These are phyloP conservation scores for Saccharum spontaneum DNA, from an alignment of 176 grass and related monocot genomes.

Conservation along the genomic window DNA sequence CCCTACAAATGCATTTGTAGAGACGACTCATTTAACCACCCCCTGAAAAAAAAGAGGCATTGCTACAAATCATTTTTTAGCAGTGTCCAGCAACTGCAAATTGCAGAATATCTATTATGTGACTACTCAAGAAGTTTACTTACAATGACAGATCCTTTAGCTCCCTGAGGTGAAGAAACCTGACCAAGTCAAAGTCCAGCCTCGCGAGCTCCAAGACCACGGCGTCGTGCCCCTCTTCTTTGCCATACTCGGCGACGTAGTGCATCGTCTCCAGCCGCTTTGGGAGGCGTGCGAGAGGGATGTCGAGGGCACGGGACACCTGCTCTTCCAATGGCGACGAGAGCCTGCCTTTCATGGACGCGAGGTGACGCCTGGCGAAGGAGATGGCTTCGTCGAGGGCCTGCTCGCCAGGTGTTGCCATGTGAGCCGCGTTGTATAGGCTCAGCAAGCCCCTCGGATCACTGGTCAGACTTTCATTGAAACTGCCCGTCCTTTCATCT, in stretches of 20 bases:
- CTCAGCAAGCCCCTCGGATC: neutral
- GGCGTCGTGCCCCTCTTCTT: neutral
- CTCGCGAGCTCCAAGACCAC: neutral
- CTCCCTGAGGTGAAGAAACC: slow-evolving; percentile 1
- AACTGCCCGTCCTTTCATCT: neutral
- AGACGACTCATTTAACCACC: too few relatives aligned
- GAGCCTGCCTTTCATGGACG: neutral
- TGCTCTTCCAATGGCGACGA: neutral
- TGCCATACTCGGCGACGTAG: neutral
- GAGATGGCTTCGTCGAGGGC: neutral
- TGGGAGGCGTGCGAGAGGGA: neutral
- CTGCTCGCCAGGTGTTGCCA: neutral
- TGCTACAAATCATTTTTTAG: too few relatives aligned
- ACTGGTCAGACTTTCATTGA: neutral
- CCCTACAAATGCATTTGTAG: too few relatives aligned
- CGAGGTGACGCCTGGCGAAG: neutral
- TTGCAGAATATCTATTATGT: too few relatives aligned
- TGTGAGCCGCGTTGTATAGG: neutral
- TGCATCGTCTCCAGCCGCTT: neutral
- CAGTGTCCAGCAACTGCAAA: too few relatives aligned
- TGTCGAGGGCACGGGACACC: neutral
- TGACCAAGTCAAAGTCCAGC: neutral
- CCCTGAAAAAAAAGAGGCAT: too few relatives aligned
- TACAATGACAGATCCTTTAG: neutral
- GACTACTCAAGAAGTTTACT: too few relatives aligned